Conservation (phyloP, 495 filamentous ascomycete genomes). For the Tetracladium setigerum region DNA sequence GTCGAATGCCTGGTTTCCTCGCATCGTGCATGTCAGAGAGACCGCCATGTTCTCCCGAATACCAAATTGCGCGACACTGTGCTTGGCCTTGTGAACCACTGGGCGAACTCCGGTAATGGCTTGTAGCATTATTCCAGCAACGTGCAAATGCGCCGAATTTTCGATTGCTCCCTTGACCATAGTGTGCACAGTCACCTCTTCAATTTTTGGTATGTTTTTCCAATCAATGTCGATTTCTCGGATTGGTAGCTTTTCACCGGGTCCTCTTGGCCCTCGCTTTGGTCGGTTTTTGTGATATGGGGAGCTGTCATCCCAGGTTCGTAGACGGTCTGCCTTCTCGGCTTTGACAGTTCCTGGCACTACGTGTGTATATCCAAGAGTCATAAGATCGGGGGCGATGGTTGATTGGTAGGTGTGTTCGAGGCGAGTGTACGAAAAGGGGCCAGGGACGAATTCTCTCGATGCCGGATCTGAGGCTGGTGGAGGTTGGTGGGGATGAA, state of each 20-base stretch:
- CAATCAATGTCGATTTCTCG: conserved; percentile 73
- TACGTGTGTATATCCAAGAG: conserved; percentile 74
- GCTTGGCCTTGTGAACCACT: conserved; percentile 56
- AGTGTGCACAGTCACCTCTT: conserved; percentile 69
- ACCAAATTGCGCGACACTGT: conserved; percentile 59
- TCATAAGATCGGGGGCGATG: conserved; percentile 82
- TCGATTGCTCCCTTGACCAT: conserved; percentile 40
- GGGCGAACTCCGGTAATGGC: conserved; percentile 77
- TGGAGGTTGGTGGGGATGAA: conserved; percentile 86
- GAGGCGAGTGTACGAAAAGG: conserved; percentile 81
- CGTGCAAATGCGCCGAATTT: conserved; percentile 52
- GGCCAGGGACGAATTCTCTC: conserved; percentile 83
- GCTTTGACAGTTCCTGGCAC: conserved; percentile 62
- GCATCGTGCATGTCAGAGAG: conserved; percentile 61
- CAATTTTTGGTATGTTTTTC: conserved; percentile 75
- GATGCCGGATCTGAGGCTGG: conserved; percentile 77
- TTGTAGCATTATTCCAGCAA: conserved; percentile 76
- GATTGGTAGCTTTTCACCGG: conserved; percentile 53
- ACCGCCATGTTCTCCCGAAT: conserved; percentile 46
- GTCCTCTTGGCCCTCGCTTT: conserved; percentile 72
- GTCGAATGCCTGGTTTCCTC: conserved; percentile 75
- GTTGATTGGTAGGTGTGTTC: conserved; percentile 85
- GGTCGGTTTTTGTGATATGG: conserved; percentile 91
- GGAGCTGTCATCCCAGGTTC: conserved; percentile 80
- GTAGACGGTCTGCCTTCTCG: conserved; percentile 60